A percentile compares a stretch with the other conserved stretches of the same genome.
Evolutionary conservation across 148 eudicot genomes (phyloP).

Genomic region (Polygonum aviculare): DNA sequence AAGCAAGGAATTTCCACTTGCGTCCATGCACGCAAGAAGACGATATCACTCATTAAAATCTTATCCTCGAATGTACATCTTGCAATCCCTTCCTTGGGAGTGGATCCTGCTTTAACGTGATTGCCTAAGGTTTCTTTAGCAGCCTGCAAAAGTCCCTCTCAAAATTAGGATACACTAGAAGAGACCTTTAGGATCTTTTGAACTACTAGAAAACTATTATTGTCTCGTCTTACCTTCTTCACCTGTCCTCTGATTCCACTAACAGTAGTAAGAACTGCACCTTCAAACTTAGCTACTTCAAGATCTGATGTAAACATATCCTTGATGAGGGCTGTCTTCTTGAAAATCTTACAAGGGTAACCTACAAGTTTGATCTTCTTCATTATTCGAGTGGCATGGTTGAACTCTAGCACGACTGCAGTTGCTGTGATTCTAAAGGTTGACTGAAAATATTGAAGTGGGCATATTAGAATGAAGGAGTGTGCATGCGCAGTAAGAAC

Average conservation of each 20-base stretch:
- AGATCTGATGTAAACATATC: slow-evolving; percentile 99
- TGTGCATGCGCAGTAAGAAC: neutral
- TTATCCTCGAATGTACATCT: slow-evolving; percentile 98
- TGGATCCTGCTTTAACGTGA: slow-evolving; percentile 41
- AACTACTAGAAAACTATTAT: neutral
- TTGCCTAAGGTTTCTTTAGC: slow-evolving; percentile 80
- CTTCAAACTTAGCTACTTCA: slow-evolving; percentile 93
- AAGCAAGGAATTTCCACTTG: slow-evolving; percentile 82
- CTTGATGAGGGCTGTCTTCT: slow-evolving; percentile 83
- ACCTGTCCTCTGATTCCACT: slow-evolving; percentile 96
- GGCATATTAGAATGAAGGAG: slow-evolving; percentile 1
- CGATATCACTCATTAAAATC: slow-evolving; percentile 88
- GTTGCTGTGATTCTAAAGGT: slow-evolving; percentile 88
- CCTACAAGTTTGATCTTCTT: slow-evolving; percentile 94
- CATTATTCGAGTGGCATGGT: slow-evolving; percentile 73
- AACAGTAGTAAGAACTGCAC: slow-evolving; percentile 73
- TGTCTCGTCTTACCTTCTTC: slow-evolving; percentile 56
- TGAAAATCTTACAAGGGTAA: slow-evolving; percentile 75
- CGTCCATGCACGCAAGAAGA: slow-evolving; percentile 83
- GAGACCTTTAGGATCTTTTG: neutral
- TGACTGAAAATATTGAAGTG: slow-evolving; percentile 33
- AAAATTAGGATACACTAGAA: neutral
- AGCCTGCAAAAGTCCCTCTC: slow-evolving; percentile 36
- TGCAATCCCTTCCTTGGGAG: slow-evolving; percentile 74
- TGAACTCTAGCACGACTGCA: slow-evolving; percentile 71